Conservation (phyloP, 257 asterid species). For the Gentiana straminea region DNA sequence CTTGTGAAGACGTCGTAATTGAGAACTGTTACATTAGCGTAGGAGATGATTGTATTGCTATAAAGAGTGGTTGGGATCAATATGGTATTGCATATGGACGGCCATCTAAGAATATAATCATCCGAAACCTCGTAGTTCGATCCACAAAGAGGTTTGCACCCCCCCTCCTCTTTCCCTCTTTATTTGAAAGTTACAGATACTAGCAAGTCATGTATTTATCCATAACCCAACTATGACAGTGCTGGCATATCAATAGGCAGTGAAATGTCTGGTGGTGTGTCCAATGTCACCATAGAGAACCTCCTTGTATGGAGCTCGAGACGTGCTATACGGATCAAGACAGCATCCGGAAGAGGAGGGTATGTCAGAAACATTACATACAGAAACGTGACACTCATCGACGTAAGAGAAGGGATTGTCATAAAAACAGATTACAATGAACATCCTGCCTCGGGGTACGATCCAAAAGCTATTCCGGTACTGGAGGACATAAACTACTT, state of each 20-base stretch:
- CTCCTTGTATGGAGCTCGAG: slow-evolving; percentile 71
- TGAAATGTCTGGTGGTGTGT: slow-evolving; percentile 96
- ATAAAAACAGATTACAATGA: slow-evolving; percentile 92
- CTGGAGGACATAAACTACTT: slow-evolving; percentile 62
- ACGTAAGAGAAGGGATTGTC: slow-evolving; percentile 75
- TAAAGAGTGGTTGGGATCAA: slow-evolving; percentile 99
- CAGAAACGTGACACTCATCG: slow-evolving; percentile 61
- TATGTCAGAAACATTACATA: slow-evolving; percentile 58
- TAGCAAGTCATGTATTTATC: not conserved
- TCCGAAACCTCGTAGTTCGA: slow-evolving; percentile 81
- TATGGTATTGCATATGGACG: slow-evolving; percentile 69
- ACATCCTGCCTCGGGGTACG: slow-evolving; percentile 66
- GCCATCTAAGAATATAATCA: slow-evolving; percentile 72
- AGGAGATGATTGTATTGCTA: slow-evolving; percentile 90
- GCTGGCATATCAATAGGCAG: slow-evolving; percentile 97
- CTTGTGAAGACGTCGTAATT: slow-evolving; percentile 83
- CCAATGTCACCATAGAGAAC: slow-evolving; percentile 75
- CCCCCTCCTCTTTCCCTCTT: not conserved
- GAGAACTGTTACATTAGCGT: slow-evolving; percentile 96
- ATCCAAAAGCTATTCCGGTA: slow-evolving; percentile 71
- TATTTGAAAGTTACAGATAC: not conserved
- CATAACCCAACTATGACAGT: slow-evolving; percentile 29
- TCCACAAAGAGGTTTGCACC: slow-evolving; percentile 65
- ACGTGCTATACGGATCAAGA: slow-evolving; percentile 87
- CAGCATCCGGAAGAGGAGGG: slow-evolving; percentile 92